Conservation (phyloP, 1,139 yeast genomes). For the Magnusiomyces sp. region DNA sequence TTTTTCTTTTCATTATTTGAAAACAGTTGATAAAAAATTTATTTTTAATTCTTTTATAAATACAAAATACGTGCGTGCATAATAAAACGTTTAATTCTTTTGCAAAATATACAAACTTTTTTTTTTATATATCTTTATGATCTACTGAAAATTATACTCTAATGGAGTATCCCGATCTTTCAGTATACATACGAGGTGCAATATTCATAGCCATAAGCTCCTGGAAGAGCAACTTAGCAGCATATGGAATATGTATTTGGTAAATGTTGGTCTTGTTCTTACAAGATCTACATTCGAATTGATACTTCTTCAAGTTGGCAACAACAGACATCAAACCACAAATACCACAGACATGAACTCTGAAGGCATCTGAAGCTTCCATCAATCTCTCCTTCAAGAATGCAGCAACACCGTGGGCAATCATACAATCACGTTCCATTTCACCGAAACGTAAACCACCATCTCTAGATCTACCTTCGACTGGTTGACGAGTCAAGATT, state of each 20-base stretch:
- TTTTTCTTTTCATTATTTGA: not conserved
- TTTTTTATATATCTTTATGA: not conserved
- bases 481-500: constrained; percentile 96
- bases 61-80: not conserved
- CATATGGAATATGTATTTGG: constrained; percentile 95
- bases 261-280: constrained; percentile 96
- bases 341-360: constrained; percentile 96
- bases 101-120: not conserved
- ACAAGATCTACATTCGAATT: constrained; percentile 97
- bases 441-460: constrained; percentile 99
- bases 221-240: constrained; percentile 93
- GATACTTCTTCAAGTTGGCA: constrained; percentile 93
- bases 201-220: constrained; percentile 99
- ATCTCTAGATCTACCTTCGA: constrained; percentile 98
- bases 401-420: constrained; percentile 99
- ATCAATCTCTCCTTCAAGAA: constrained; percentile 93
- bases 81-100: not conserved
- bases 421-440: constrained; percentile 99
- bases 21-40: not conserved
- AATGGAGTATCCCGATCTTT: constrained; percentile 33
- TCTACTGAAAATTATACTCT: constrained; percentile 17
- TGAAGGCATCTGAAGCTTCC: constrained; percentile 98
- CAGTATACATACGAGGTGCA: constrained; percentile 38
- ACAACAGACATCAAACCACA: constrained; percentile 98
- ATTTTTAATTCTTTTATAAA: constrained; percentile 6